phyloP scores from a whole-genome alignment of 2,329 filamentous ascomycete species.

The Iodosphaeria phyllophila region DNA sequence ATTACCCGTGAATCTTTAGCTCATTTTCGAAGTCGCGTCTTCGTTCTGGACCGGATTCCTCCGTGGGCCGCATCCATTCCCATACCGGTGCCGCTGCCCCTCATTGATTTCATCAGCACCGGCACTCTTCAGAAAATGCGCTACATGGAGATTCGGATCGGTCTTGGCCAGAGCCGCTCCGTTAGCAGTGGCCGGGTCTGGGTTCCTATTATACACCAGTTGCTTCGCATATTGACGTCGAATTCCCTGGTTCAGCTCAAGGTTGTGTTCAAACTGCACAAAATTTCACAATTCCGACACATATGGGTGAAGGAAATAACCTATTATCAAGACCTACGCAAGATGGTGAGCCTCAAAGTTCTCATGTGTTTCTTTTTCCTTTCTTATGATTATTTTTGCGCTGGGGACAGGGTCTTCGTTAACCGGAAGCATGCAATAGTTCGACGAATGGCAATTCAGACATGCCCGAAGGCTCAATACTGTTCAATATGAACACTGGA shows the following conservation, averaged over 20 bases:
- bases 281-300: conserved; percentile 5
- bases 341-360: conserved; percentile 6
- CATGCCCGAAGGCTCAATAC: conserved; percentile 7
- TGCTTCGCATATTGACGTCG: conserved; percentile 10
- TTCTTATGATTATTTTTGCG: neutral
- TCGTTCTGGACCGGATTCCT: conserved; percentile 17
- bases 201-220: conserved; percentile 9
- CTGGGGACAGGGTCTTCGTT: no score
- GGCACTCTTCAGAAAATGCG: conserved; percentile 14
- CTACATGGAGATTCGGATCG: conserved; percentile 13
- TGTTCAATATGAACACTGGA: conserved; percentile 11
- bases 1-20: conserved; percentile 15
- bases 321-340: conserved; percentile 7
- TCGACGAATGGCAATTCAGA: conserved; percentile 9
- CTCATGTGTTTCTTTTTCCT: neutral
- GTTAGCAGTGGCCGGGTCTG: conserved; percentile 12
- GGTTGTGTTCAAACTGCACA: conserved; percentile 13
- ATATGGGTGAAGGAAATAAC: conserved; percentile 9
- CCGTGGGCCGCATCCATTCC: conserved; percentile 11
- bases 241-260: conserved; percentile 11
- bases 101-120: conserved; percentile 12
- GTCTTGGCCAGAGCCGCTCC: conserved; percentile 10
- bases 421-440: conserved; percentile 4
- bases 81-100: conserved; percentile 9
- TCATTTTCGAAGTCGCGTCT: conserved; percentile 8